Percentiles rank a stretch among this genome's conserved stretches.
phyloP scores from a whole-genome alignment of 2,329 filamentous ascomycete species.

The Cadophora gregata region DNA sequence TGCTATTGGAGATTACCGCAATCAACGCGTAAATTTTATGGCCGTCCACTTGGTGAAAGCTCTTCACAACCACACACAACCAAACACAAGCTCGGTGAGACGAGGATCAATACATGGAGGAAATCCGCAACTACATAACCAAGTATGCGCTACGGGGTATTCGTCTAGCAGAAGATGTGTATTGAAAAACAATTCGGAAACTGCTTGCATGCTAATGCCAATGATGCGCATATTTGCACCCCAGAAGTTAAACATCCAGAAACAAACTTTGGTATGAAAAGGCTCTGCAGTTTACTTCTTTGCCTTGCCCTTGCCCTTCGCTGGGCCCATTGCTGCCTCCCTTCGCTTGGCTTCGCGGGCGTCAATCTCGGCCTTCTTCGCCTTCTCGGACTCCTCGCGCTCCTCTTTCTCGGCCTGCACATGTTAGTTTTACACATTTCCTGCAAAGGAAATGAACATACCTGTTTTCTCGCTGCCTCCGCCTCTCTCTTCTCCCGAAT shows the following conservation, averaged over 20 bases:
- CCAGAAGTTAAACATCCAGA: conserved; percentile 3
- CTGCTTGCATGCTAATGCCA: conserved; percentile 10
- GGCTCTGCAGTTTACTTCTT: conserved; percentile 25
- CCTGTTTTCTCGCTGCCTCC: conserved; percentile 83
- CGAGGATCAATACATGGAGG: not conserved
- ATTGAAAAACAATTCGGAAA: not conserved
- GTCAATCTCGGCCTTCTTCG: conserved; percentile 54
- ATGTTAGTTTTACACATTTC: conserved; percentile 30
- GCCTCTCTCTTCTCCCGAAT: conserved; percentile 87
- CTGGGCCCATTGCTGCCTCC: conserved; percentile 43
- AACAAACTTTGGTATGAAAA: not conserved
- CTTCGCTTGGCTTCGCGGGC: conserved; percentile 51
- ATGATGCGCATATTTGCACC: not conserved
- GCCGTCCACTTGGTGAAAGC: too few relatives aligned
- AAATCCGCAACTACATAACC: not conserved
- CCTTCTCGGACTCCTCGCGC: conserved; percentile 46
- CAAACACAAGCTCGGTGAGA: too few relatives aligned
- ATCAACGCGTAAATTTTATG: too few relatives aligned
- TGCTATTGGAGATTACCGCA: too few relatives aligned
- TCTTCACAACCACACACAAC: too few relatives aligned
- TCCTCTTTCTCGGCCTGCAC: conserved; percentile 47
- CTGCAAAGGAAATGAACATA: conserved; percentile 49
- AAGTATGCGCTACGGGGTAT: not conserved
- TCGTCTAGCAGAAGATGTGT: not conserved
- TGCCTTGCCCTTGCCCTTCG: conserved; percentile 36